Evolutionary conservation across 116 monocot species (phyloP).

Genomic region (Iris pallida): DNA sequence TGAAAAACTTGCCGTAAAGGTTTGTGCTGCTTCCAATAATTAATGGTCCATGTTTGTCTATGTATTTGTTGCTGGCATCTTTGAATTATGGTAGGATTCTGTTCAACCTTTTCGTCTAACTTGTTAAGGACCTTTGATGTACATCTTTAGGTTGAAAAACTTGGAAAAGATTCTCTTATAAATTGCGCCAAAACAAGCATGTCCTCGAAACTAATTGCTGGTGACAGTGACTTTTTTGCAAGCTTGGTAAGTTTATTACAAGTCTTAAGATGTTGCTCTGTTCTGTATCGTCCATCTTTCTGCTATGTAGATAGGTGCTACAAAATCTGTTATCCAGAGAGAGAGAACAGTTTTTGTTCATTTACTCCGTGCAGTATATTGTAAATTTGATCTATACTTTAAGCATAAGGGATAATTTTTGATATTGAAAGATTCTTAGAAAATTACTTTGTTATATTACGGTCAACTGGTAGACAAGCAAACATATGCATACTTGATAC

Average conservation of each 20-base stretch:
- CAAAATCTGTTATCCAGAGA: too few relatives aligned
- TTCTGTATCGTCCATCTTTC: too few relatives aligned
- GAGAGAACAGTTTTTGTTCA: too few relatives aligned
- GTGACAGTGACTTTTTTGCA: conserved; percentile 88
- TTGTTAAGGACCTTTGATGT: conserved; percentile 8
- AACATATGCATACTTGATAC: too few relatives aligned
- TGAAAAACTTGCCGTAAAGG: conserved; percentile 79
- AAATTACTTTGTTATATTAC: too few relatives aligned
- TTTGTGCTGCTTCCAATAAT: conserved; percentile 18
- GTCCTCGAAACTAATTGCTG: conserved; percentile 78
- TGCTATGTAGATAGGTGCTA: too few relatives aligned
- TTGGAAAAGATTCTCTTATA: conserved; percentile 79
- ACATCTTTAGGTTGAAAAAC: conserved; percentile 71
- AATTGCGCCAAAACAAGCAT: conserved; percentile 97
- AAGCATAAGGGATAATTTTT: too few relatives aligned
- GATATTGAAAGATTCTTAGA: too few relatives aligned
- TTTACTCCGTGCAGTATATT: too few relatives aligned
- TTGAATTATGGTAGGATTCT: not conserved
- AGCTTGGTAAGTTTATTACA: conserved; percentile 51
- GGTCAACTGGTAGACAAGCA: too few relatives aligned
- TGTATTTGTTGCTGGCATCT: not conserved
- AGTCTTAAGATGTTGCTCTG: too few relatives aligned
- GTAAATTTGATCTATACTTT: too few relatives aligned
- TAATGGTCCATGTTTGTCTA: not conserved
- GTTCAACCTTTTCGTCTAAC: not conserved